Conservation (phyloP, 495 filamentous ascomycete genomes). For the Xylaria nigripes region DNA sequence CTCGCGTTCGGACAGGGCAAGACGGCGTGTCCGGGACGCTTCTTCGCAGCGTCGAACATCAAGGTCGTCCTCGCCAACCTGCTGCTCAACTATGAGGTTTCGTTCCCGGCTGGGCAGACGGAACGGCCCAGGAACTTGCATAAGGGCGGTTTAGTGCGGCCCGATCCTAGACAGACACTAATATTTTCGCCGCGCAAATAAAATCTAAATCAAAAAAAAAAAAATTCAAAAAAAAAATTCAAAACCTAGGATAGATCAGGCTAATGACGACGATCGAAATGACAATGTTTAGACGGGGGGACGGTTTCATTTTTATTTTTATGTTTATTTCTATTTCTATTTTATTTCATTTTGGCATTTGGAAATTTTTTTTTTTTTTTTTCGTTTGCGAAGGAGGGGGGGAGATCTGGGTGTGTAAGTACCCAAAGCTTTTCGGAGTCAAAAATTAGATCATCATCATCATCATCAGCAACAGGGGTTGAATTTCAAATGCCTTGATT, state of each 20-base stretch:
- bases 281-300: not conserved
- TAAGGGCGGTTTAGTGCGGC: slow-evolving; percentile 11
- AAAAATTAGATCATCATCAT: too few relatives aligned
- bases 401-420: too few relatives aligned
- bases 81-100: slow-evolving; percentile 49
- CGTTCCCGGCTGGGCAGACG: slow-evolving; percentile 6
- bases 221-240: too few relatives aligned
- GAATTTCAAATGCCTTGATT: too few relatives aligned
- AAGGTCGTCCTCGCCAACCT: slow-evolving; percentile 50
- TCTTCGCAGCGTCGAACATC: slow-evolving; percentile 47
- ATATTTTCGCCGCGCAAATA: slow-evolving; percentile 9
- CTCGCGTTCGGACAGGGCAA: slow-evolving; percentile 46
- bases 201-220: not conserved
- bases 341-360: not conserved
- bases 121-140: slow-evolving; percentile 9
- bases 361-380: too few relatives aligned
- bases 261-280: not conserved
- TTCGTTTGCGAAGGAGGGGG: too few relatives aligned
- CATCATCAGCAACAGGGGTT: too few relatives aligned
- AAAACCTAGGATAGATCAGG: too few relatives aligned
- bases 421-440: too few relatives aligned
- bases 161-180: slow-evolving; percentile 8
- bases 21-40: slow-evolving; percentile 53
- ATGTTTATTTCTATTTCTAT: too few relatives aligned
- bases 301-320: not conserved